Base-by-base conservation (phyloP, 768 basidiomycete genomes). In the Lactarius sanguifluus region DNA sequence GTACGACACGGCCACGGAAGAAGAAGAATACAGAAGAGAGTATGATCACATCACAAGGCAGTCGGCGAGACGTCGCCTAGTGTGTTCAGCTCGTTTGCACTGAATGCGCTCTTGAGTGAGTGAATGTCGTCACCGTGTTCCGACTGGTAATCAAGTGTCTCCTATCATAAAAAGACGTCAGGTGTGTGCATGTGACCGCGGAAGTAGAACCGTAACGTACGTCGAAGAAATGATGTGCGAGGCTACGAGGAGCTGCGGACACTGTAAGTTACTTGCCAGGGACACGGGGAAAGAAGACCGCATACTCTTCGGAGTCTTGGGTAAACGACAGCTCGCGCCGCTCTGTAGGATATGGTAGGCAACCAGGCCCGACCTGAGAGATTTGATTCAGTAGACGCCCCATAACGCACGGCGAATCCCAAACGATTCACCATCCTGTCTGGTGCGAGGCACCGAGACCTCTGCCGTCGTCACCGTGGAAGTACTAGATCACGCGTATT, bases 391-490 rank as follows among this genome's bases (percentile, higher is more conserved):
- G 34, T 43, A 32, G 52, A 32, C 38, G n/a, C 59, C 15, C 40
- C 52, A 60, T 57, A 20, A 12, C 30, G 23, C 58, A 30, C n/a
- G 25, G 43, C 30, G 38, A 34, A 43, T 18, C 40, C 32, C 20
- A 25, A 41, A n/a, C 10, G 32, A 69, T 82, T 77, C 73, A 89
- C 96, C 96, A 99, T 71, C 97, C 97, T 68, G 96, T 98, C 77
- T 99, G 97, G 78, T 99, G 97, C 6, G 95, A 97, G 2, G 97
- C 97, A 45, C 97, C 97, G 15, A 99, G 83, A 23, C 97, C 97
- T 65, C 88, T 85, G 23, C 97, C 97, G 64, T 82, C 88, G 71
- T 99, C 94, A 16, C 88, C 96, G 75, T 98, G 91, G 88, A 98
- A 98, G 81, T 90, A 98, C 91, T 95, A 41, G 15, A 15, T 40